Conservation (phyloP, 371 early-diverging fungal species). For the Parasitella parasitica region DNA sequence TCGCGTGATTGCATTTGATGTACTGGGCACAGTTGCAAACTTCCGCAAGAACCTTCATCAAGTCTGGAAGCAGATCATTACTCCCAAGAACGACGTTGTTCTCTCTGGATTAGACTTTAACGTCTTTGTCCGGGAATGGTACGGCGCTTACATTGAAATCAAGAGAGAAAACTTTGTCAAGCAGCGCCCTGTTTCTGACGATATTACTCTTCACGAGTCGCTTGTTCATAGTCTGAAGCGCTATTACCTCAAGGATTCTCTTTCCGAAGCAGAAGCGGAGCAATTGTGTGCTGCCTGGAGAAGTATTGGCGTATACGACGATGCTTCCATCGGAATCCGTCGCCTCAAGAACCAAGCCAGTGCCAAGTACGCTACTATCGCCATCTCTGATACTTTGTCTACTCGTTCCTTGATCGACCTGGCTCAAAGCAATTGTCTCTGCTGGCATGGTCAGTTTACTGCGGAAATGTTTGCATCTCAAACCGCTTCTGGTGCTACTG, state of each 20-base stretch:
- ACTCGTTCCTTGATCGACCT: conserved; percentile 38
- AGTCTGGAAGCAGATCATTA: conserved; percentile 27
- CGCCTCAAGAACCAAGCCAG: conserved; percentile 31
- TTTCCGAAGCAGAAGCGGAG: conserved; percentile 26
- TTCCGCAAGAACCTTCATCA: conserved; percentile 22
- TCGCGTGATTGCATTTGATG: conserved; percentile 37
- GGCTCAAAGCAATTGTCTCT: conserved; percentile 42
- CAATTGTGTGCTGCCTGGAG: conserved; percentile 29
- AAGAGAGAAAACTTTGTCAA: conserved; percentile 14
- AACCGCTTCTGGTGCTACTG: not conserved
- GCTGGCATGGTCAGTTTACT: conserved; percentile 47
- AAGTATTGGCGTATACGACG: conserved; percentile 25
- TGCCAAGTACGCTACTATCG: conserved; percentile 28
- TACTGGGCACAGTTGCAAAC: conserved; percentile 38
- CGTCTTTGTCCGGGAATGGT: conserved; percentile 34
- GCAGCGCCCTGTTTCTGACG: conserved; percentile 22
- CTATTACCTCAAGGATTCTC: conserved; percentile 19
- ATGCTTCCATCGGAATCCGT: conserved; percentile 32
- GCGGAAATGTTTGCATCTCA: conserved; percentile 31
- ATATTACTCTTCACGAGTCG: conserved; percentile 21
- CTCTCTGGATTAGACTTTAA: conserved; percentile 21
- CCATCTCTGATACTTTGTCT: conserved; percentile 37
- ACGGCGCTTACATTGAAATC: conserved; percentile 21
- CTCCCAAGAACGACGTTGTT: conserved; percentile 22
- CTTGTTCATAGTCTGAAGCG: conserved; percentile 30